phyloP scores from a whole-genome alignment of 345 rosid species.

The Lagerstroemia speciosa region DNA sequence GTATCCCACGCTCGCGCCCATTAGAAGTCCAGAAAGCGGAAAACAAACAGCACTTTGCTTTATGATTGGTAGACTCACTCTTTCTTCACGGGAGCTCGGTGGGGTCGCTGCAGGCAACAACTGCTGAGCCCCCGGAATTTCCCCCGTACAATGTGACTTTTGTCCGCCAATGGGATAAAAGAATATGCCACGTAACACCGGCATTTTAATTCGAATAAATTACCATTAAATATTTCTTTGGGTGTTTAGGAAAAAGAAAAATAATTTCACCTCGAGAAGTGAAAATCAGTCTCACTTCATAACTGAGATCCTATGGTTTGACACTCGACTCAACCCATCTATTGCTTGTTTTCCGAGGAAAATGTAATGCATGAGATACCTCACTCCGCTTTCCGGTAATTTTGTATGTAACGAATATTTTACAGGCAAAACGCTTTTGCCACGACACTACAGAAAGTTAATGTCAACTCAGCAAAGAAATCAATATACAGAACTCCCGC shows the following conservation, averaged over 20 bases:
- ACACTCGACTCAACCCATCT: neutral
- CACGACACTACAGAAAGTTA: too few species aligned
- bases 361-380: too few species aligned
- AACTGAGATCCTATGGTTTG: too few species aligned
- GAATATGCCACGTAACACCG: neutral
- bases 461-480: neutral
- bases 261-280: too few species aligned
- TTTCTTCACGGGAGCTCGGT: neutral
- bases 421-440: too few species aligned
- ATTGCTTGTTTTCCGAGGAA: neutral
- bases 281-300: too few species aligned
- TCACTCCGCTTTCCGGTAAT: too few species aligned
- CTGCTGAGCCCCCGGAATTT: neutral
- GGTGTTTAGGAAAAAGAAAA: too few species aligned
- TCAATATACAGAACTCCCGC: neutral
- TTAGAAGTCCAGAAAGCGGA: neutral
- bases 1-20: neutral
- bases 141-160: neutral
- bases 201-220: neutral
- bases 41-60: neutral
- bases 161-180: neutral
- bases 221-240: neutral
- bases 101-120: neutral
- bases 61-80: neutral
- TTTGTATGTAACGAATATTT: too few species aligned